Percentiles rank a stretch among this genome's conserved stretches.
phyloP scores from a whole-genome alignment of 768 basidiomycete genomes.

The Tricholoma matsutake region DNA sequence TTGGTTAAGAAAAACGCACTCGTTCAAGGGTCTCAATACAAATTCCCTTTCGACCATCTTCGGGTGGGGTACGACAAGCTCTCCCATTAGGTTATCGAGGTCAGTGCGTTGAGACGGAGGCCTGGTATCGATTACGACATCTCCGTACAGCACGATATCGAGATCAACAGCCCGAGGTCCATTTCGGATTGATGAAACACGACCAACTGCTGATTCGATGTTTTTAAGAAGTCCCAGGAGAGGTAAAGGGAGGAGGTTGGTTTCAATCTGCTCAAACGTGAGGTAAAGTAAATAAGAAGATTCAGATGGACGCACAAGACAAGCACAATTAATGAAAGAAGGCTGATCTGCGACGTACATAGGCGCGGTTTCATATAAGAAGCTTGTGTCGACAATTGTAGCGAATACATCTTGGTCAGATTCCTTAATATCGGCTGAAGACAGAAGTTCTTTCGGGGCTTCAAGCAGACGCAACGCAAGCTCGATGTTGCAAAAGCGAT shows the following conservation, averaged over 20 bases:
- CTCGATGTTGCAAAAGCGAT: conserved; percentile 80
- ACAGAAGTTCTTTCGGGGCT: conserved; percentile 32
- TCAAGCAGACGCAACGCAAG: conserved; percentile 73
- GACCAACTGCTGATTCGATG: conserved; percentile 74
- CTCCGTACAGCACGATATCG: conserved; percentile 79
- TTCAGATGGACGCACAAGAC: conserved; percentile 57
- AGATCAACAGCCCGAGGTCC: conserved; percentile 91
- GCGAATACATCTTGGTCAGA: conserved; percentile 23
- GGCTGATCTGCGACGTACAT: conserved; percentile 97
- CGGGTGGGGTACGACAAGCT: conserved; percentile 85
- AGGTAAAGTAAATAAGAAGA: neutral
- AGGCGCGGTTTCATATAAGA: conserved; percentile 89
- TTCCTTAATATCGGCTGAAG: conserved; percentile 11
- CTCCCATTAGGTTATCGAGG: conserved; percentile 54
- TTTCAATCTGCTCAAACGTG: conserved; percentile 61
- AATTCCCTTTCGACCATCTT: conserved; percentile 85
- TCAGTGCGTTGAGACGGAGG: conserved; percentile 32
- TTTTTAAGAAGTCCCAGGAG: conserved; percentile 66
- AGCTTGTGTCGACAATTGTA: conserved; percentile 71
- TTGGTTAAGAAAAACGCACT: conserved; percentile 53
- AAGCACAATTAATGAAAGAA: conserved; percentile 87
- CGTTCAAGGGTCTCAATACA: conserved; percentile 80
- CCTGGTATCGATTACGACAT: conserved; percentile 56
- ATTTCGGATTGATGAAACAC: conserved; percentile 73
- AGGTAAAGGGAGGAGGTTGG: conserved; percentile 54